phyloP scores from a whole-genome alignment of 768 basidiomycete genomes.

The Albatrellus ellisii region DNA sequence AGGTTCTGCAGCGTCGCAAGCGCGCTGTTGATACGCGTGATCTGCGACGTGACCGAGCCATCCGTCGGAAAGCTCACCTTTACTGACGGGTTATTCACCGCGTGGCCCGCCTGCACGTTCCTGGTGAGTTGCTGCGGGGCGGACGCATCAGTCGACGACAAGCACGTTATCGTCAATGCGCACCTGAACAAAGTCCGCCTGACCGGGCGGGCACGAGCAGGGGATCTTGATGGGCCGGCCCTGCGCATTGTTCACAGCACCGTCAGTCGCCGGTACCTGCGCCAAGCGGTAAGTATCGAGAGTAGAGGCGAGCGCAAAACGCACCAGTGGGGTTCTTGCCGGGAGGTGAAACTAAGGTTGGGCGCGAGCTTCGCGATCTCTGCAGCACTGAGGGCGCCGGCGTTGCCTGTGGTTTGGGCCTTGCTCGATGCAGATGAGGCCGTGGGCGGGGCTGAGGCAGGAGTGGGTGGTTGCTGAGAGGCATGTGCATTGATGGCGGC shows the following conservation, averaged over 20 bases:
- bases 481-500: neutral
- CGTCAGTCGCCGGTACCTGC: constrained; percentile 13
- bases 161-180: constrained; percentile 7
- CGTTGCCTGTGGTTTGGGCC: neutral
- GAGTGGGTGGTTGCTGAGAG: neutral
- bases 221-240: constrained; percentile 25
- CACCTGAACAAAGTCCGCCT: constrained; percentile 19
- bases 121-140: neutral
- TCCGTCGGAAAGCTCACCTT: constrained; percentile 51
- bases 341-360: constrained; percentile 12
- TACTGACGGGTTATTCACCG: constrained; percentile 51
- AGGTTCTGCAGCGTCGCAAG: constrained; percentile 65
- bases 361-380: constrained; percentile 12
- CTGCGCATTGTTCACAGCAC: constrained; percentile 17
- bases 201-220: constrained; percentile 25
- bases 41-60: constrained; percentile 34
- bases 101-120: constrained; percentile 19
- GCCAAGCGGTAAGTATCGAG: too few relatives aligned
- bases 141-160: too few relatives aligned
- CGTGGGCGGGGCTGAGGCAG: neutral
- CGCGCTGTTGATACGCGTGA: constrained; percentile 44
- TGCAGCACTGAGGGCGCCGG: neutral
- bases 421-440: neutral
- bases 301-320: too few relatives aligned
- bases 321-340: constrained; percentile 15